These are phyloP conservation scores for Aspergillus floridensis DNA, from an alignment of 2,329 filamentous ascomycete genomes.

Conservation along the genomic window DNA sequence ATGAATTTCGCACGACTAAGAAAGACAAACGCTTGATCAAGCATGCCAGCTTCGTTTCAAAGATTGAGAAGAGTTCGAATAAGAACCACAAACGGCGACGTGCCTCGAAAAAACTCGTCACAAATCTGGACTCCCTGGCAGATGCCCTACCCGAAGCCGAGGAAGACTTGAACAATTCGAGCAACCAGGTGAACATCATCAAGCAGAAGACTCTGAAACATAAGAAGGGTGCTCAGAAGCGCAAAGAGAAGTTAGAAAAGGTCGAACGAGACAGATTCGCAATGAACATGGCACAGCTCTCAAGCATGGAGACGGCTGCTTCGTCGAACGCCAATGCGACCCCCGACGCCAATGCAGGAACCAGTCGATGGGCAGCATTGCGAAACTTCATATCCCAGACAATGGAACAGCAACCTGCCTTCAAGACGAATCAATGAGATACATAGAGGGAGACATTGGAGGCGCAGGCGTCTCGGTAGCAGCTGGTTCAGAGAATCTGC, in stretches of 20 bases:
- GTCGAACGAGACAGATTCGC: slow-evolving; percentile 82
- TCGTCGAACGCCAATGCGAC: slow-evolving; percentile 17
- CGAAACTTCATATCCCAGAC: slow-evolving; percentile 80
- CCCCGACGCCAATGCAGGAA: slow-evolving; percentile 38
- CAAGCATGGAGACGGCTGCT: slow-evolving; percentile 39
- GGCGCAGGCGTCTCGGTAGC: background rate
- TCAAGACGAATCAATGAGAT: slow-evolving; percentile 43
- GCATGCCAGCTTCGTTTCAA: slow-evolving; percentile 74
- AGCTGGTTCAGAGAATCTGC: background rate
- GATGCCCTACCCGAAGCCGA: slow-evolving; percentile 72
- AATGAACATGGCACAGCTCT: slow-evolving; percentile 75
- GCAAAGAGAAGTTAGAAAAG: slow-evolving; percentile 75
- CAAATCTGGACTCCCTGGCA: slow-evolving; percentile 71
- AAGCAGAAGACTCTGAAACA: slow-evolving; percentile 71
- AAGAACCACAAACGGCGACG: slow-evolving; percentile 63
- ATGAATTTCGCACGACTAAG: slow-evolving; percentile 67
- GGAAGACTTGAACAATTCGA: slow-evolving; percentile 45
- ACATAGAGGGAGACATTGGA: slow-evolving; percentile 10
- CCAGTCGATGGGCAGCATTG: slow-evolving; percentile 74
- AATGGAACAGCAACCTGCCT: slow-evolving; percentile 84
- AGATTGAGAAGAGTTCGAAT: slow-evolving; percentile 62
- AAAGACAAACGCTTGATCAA: slow-evolving; percentile 80
- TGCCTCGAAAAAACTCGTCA: slow-evolving; percentile 73
- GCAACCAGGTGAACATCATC: slow-evolving; percentile 64
- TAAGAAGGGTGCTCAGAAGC: slow-evolving; percentile 75